Base-by-base conservation (phyloP, 176 grass and related monocot species). In the Triticum urartu region DNA sequence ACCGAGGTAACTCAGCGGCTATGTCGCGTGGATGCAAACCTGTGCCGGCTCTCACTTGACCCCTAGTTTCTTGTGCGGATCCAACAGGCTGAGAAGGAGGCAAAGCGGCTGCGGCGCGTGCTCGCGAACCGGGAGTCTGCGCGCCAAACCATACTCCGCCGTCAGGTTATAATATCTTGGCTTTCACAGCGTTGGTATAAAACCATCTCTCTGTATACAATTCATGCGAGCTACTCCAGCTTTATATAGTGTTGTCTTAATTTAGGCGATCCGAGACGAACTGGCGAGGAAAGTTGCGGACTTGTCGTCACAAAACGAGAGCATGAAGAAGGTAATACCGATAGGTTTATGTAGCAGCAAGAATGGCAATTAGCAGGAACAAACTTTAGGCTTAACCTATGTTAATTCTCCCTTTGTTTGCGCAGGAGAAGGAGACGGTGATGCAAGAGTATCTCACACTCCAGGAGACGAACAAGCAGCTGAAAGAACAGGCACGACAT, bases 81-180 rank as follows among this genome's bases (percentile, higher is more conserved):
- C 11, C 38, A 3, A 79, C 45, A 97, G 92, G 92, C 66, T 28
- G 92, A 94, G 83, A 90, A 90, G 73, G 92, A 92, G 85, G 90
- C 83, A 22, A 94, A 90, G 84, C 89, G 88, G 91, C 67, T 91
- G 63, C 89, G 90, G 33, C 85, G 94, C 45, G 81, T 97, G 80
- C 89, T 97, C 64, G 94, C 94, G 18, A 97, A 97, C 81, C 81
- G 94, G 75, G 92, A 94, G 38, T 92, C 94, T 4, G 94, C 94
- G 15, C 85, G 92, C 50, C 90, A 91, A 32, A 94, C 94, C 40
- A 94, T 94, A 58, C 86, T 89, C 40, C 85, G 90, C 33, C 87
- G 94, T 14, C 94, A 97, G 88, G 94, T 93, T 48, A 52, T 54
- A 74, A 11, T 25, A 11, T 75, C 6, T 30, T 52, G 72, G 14